Evolutionary conservation across 345 rosid species (phyloP), one percentile per base, ranked within the genome.

Genomic region (Reutealis trisperma): DNA sequence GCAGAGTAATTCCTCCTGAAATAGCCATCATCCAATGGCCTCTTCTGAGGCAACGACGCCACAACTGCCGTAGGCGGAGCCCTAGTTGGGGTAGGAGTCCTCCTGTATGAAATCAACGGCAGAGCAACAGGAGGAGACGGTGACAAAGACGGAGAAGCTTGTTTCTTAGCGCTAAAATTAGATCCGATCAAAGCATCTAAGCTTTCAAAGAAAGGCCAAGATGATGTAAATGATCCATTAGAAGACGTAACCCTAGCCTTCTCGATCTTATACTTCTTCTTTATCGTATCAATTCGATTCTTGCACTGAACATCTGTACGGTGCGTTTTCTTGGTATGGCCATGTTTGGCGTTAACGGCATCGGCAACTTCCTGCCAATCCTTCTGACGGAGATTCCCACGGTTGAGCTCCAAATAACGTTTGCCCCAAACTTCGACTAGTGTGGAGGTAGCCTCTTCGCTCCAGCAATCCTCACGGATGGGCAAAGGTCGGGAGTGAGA

Each of bases 321-420:
- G 80, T 87, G 86, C 34, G 99, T 92, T 86, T 96, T 90, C 84
- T 92, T 96, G 32, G 81, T 87, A 80, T 86, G 87, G 47, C 92
- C 96, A 79, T 96, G 99, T 72, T 88, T 91, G 76, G 92, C 88
- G 80, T 96, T 96, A 64, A 96, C 99, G 81, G 93, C 88, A 79
- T 91, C 90, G 18, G 99, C 98, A 25, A 96, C 99, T 74, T 96
- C 98, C 60, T 91, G 97, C 99, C 99, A 96, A 81, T 96, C 97
- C 74, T 94, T 96, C 84, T 94, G 99, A 19, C 99, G 99, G 66
- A 96, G 98, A 71, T 90, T 89, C 2, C 99, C 99, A 1, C 99
- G 90, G 87, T 80, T 91, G 51, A 96, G 97, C 67, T 94, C 95
- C 59, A 96, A 37, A 81, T 89, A 96, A 32, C 98, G 95, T 49